A percentile compares a stretch with the other conserved stretches of the same genome.
These are phyloP conservation scores for Penicillium pulvis DNA, from an alignment of 495 filamentous ascomycete genomes.

Conservation along the genomic window DNA sequence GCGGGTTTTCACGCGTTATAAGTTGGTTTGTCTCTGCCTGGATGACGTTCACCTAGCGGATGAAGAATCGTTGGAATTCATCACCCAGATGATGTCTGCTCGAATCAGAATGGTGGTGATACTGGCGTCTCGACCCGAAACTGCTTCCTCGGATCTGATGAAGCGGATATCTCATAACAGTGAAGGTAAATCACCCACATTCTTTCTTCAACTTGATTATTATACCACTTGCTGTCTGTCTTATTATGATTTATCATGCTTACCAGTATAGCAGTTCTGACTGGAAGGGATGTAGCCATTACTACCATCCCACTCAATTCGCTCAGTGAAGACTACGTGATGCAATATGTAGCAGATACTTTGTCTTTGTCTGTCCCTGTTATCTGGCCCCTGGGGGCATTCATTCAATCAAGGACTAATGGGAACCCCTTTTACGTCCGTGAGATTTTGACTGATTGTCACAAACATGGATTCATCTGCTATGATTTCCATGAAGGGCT, in stretches of 20 bases:
- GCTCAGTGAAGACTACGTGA: slow-evolving; percentile 62
- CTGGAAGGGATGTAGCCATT: slow-evolving; percentile 28
- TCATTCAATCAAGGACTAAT: slow-evolving; percentile 67
- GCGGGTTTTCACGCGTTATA: slow-evolving; percentile 65
- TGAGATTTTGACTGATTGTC: slow-evolving; percentile 70
- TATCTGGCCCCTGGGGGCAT: slow-evolving; percentile 42
- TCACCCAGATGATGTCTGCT: slow-evolving; percentile 61
- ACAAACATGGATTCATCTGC: slow-evolving; percentile 70
- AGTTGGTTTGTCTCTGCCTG: slow-evolving; percentile 70
- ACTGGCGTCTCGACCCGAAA: slow-evolving; percentile 27
- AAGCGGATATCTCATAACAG: not conserved
- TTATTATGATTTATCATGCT: not conserved
- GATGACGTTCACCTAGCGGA: slow-evolving; percentile 78
- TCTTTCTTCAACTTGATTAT: not conserved
- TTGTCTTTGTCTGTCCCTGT: slow-evolving; percentile 32
- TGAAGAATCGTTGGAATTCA: slow-evolving; percentile 68
- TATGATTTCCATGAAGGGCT: slow-evolving; percentile 65
- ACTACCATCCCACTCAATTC: slow-evolving; percentile 62
- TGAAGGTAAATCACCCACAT: not conserved
- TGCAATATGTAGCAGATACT: slow-evolving; percentile 44
- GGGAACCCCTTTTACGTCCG: slow-evolving; percentile 76
- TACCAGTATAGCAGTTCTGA: not conserved
- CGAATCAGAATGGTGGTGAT: slow-evolving; percentile 69
- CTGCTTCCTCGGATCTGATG: not conserved
- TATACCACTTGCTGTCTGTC: not conserved